Base-by-base conservation (phyloP, 1,284 basidiomycete species). In the Cystobasidium pallidum region DNA sequence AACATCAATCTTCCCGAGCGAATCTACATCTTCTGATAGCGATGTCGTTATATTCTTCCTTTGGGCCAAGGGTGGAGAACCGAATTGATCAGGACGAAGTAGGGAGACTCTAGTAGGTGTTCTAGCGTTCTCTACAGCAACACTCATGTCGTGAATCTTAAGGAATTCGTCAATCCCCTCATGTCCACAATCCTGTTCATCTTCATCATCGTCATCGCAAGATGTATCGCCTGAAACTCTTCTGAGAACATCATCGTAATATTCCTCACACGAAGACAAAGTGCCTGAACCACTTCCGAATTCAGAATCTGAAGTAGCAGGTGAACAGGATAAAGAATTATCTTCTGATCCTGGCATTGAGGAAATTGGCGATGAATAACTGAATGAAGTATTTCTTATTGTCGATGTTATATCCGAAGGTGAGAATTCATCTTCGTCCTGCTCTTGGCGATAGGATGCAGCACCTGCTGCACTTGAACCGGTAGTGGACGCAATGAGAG, bases 261-360 rank as follows among this genome's bases (percentile, higher is more conserved):
- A 57, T 57, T 57, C 54, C 13, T 57, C 54, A 34, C 32, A 32
- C 17, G 28, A 32, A 34, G 54, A 34, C 24, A 36, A 57, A 32
- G 54, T 30, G 10, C 36, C 24, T 43, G 39, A 45, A 7, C 24
- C 26, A n/a, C 15, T 21, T 43, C 13, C 34, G 21, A 43, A 61
- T 61, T 61, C 58, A 24, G 58, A 61, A 43, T 61, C 58, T 28
- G 58, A 61, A 41, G 58, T 61, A 36, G 39, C 21, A 24, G 58
- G 58, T 21, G 58, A 61, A 26, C 58, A 61, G 1, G 36, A 43
- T 39, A 61, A 43, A 1, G 58, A 61, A 43, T 61, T 61, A 26
- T 6, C 24, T 51, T 51, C 49, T 24, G 39, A 61, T 28, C 7
- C 36, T 61, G 36, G 34, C 11, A 28, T n/a, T 41, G 58, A 61